Percentiles rank a stretch among this genome's conserved stretches.
phyloP scores from a whole-genome alignment of 2,329 filamentous ascomycete species.

The Mycosphaerella sp. region DNA sequence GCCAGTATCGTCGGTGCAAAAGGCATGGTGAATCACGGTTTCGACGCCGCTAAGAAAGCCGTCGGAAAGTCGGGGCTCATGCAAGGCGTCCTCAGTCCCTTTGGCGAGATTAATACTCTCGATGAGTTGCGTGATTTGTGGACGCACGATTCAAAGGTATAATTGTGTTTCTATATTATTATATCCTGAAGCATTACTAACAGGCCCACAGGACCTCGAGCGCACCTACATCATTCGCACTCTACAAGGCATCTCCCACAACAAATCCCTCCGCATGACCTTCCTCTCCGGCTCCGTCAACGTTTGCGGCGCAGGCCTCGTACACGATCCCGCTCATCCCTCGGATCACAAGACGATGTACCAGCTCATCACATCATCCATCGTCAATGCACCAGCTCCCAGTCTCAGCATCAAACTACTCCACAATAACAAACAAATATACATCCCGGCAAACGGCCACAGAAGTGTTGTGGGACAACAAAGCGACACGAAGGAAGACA shows the following conservation, averaged over 20 bases:
- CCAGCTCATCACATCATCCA: conserved; percentile 86
- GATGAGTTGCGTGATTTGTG: conserved; percentile 95
- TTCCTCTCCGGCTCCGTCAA: conserved; percentile 92
- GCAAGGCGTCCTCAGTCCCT: conserved; percentile 91
- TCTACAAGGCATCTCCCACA: conserved; percentile 87
- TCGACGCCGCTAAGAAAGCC: conserved; percentile 91
- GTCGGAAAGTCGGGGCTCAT: conserved; percentile 93
- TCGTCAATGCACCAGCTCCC: conserved; percentile 81
- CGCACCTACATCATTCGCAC: conserved; percentile 94
- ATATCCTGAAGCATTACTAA: neutral
- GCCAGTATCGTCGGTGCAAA: conserved; percentile 94
- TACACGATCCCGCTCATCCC: conserved; percentile 88
- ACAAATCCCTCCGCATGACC: conserved; percentile 93
- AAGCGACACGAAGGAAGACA: conserved; percentile 95
- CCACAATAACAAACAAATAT: conserved; percentile 90
- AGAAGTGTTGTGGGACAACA: conserved; percentile 52
- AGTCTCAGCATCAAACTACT: conserved; percentile 86
- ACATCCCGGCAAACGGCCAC: conserved; percentile 83
- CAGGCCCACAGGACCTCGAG: conserved; percentile 65
- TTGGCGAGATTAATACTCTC: conserved; percentile 89
- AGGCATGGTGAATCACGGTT: conserved; percentile 84
- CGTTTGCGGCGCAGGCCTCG: conserved; percentile 80
- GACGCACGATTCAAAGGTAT: conserved; percentile 90
- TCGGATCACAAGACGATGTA: conserved; percentile 99
- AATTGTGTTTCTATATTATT: conserved; percentile 14